Evolutionary conservation across 257 asterid genomes (phyloP).

Genomic region (Solanum habrochaites): DNA sequence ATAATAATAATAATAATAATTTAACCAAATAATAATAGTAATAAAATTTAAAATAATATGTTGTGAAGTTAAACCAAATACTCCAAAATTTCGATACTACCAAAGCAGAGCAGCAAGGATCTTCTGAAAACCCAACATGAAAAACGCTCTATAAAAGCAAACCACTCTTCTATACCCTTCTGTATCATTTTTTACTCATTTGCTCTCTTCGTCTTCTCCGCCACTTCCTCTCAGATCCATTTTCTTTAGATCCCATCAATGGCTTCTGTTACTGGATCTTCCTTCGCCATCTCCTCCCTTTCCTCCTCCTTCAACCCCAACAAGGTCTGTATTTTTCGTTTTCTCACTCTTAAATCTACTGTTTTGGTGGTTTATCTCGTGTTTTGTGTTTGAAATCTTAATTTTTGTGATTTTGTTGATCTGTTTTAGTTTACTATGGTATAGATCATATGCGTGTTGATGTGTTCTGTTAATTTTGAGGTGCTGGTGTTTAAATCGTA

Average conservation of each 20-base stretch:
- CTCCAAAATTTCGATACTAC: background rate
- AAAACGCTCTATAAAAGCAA: background rate
- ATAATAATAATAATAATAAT: background rate
- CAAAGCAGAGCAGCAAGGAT: background rate
- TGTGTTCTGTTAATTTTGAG: background rate
- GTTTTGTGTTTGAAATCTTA: background rate
- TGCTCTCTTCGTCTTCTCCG: slow-evolving; percentile 56
- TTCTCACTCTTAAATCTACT: background rate
- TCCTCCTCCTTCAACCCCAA: slow-evolving; percentile 46
- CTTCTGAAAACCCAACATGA: background rate
- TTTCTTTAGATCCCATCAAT: slow-evolving; percentile 18
- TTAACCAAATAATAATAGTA: background rate
- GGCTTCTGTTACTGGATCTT: slow-evolving; percentile 58
- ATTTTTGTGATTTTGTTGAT: background rate
- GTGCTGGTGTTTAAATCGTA: background rate
- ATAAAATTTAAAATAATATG: background rate
- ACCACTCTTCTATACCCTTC: background rate
- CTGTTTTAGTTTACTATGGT: background rate
- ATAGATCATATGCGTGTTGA: background rate
- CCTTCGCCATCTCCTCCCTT: slow-evolving; percentile 22
- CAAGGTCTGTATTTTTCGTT: slow-evolving; percentile 30
- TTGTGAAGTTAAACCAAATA: background rate
- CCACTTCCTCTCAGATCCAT: slow-evolving; percentile 36
- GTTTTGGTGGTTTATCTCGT: background rate
- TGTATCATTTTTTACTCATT: background rate